Evolutionary conservation across 148 eudicot species (phyloP), one percentile per base, ranked within the genome.

Genomic region (Bassia scoparia): DNA sequence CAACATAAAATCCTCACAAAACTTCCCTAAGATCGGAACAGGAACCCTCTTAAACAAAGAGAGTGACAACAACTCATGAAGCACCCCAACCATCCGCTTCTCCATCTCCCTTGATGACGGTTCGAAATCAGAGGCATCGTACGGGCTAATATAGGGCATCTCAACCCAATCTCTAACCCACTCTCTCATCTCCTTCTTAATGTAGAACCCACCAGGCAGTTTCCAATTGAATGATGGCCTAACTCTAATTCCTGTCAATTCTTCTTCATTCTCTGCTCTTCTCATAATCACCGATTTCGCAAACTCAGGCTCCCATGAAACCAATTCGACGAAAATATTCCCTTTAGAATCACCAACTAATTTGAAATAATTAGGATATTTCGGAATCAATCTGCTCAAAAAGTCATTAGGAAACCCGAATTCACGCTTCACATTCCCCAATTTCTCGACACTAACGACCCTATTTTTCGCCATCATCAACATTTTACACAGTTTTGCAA

Each of bases 161-260:
- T 92, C 99, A 82, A 89, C 78, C 99, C 99, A 95, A 83, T 95
- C 96, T 76, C 96, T 80, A 60, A 86, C 77, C 99, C 99, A 95
- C 69, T 95, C 97, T 76, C 97, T 88, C 97, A 90, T 92, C 58
- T 83, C 96, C 76, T 92, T 95, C 84, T 75, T 91, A 29, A 91
- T 80, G 53, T 74, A 82, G 74, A 95, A 88, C 34, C 97, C 97
- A 1, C 72, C 56, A 1, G 97, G 97, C 26, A 91, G 82, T 68
- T 86, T 85, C 87, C 92, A 87, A 38, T 84, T 71, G 62, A 88
- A 91, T 3, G 77, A 70, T 4, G 97, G 98, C 74, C 98, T 84
- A 67, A 85, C 79, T 43, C 82, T 82, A 58, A 94, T 86, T 61
- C 96, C 98, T 0, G 84, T 91, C 69, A 83, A 56, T 21, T 73